Evolutionary conservation across 192 early-diverging fungal species (phyloP).

Genomic region (Jimgerdemannia lactiflua): DNA sequence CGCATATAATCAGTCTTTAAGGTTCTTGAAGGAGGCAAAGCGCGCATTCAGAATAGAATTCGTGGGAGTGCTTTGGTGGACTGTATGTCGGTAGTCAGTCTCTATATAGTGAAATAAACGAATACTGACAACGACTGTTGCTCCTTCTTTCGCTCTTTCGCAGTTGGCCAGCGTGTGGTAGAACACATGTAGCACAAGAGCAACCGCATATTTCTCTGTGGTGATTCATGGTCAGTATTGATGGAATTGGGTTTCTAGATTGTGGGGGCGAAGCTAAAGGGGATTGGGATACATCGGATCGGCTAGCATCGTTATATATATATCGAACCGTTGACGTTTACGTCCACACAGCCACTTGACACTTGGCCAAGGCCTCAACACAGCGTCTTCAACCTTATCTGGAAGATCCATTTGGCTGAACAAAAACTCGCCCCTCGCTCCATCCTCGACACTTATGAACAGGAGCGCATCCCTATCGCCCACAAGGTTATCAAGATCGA

Average conservation of each 20-base stretch:
- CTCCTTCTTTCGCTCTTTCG: no score
- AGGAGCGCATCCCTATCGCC: slow-evolving; percentile 16
- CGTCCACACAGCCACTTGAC: slow-evolving; percentile 14
- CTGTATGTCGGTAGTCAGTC: no score
- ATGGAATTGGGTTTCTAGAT: no score
- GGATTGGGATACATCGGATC: no score
- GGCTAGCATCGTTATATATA: no score
- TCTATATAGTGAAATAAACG: no score
- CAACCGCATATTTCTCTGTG: slow-evolving; percentile 15
- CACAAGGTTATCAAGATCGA: slow-evolving; percentile 21
- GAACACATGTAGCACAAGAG: slow-evolving; percentile 7
- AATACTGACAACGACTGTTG: no score
- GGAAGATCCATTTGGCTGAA: slow-evolving; percentile 27
- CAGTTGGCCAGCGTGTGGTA: slow-evolving; percentile 20
- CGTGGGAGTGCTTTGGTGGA: slow-evolving; percentile 23
- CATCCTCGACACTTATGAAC: slow-evolving; percentile 10
- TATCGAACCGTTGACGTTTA: no score
- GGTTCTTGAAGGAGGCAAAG: slow-evolving; percentile 24
- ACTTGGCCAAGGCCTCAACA: slow-evolving; percentile 28
- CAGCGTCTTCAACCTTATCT: slow-evolving; percentile 28
- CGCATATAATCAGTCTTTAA: no score
- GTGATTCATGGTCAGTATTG: slow-evolving; percentile 9
- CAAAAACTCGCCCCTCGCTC: neutral
- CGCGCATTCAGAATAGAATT: slow-evolving; percentile 24
- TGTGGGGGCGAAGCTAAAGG: no score